A percentile compares a stretch with the other conserved stretches of the same genome.
These are phyloP conservation scores for Ganoderma multipileum DNA, from an alignment of 1,284 basidiomycete genomes.

Conservation along the genomic window DNA sequence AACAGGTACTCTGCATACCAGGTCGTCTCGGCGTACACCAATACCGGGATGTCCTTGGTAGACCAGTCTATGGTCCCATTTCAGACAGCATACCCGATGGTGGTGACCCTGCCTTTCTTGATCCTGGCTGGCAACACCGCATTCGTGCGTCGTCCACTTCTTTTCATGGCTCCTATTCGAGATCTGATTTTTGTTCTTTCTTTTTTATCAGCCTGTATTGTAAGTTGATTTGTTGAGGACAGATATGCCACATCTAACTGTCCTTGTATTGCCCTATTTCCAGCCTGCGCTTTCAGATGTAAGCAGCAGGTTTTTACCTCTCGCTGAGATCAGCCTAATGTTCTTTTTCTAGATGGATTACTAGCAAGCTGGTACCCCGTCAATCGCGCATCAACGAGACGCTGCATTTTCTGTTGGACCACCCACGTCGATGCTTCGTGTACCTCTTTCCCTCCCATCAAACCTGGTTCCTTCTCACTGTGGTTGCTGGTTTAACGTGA, in stretches of 20 bases:
- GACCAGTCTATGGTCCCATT: slow-evolving; percentile 92
- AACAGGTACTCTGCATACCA: slow-evolving; percentile 89
- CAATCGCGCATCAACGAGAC: slow-evolving; percentile 79
- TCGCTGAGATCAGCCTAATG: neutral
- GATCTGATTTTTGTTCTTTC: neutral
- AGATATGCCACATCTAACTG: neutral
- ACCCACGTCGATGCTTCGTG: slow-evolving; percentile 95
- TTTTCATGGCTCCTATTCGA: neutral
- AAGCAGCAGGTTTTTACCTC: slow-evolving; percentile 28
- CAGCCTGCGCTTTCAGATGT: slow-evolving; percentile 75
- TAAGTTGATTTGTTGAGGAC: slow-evolving; percentile 9
- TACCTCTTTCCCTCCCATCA: slow-evolving; percentile 96
- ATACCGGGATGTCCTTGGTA: slow-evolving; percentile 89
- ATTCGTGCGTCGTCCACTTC: slow-evolving; percentile 75
- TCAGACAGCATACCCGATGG: slow-evolving; percentile 85
- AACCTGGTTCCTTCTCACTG: slow-evolving; percentile 88
- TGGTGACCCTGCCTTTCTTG: slow-evolving; percentile 70
- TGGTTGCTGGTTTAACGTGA: slow-evolving; percentile 76
- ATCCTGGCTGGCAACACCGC: slow-evolving; percentile 93
- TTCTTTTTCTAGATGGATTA: slow-evolving; percentile 66
- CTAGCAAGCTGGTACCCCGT: slow-evolving; percentile 68
- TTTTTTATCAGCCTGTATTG: slow-evolving; percentile 28
- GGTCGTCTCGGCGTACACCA: slow-evolving; percentile 87
- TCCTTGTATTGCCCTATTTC: too few species aligned
- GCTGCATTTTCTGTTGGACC: slow-evolving; percentile 91